A percentile compares a stretch with the other conserved stretches of the same genome.
Evolutionary conservation across 306 rosid genomes (phyloP).

Genomic region (Citrullus mucosospermus): DNA sequence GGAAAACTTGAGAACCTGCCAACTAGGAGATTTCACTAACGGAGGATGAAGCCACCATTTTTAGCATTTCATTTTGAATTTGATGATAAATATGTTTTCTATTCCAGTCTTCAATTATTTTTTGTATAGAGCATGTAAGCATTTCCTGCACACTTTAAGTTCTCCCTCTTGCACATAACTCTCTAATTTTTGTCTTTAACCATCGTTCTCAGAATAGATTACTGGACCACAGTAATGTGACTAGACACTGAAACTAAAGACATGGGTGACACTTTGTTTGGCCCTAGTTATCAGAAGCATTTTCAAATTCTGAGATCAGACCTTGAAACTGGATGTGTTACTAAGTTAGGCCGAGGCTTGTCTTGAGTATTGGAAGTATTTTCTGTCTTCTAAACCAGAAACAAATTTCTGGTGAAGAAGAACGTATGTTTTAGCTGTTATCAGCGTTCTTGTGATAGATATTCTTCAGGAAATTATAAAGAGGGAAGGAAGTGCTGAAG

Average conservation of each 20-base stretch:
- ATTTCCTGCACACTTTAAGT: background rate
- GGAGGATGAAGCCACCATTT: background rate
- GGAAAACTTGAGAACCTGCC: background rate
- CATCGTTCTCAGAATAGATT: background rate
- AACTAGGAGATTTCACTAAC: background rate
- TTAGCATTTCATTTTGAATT: background rate
- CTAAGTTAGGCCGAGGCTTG: background rate
- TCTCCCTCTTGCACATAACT: background rate
- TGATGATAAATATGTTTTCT: background rate
- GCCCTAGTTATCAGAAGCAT: background rate
- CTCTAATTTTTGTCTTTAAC: background rate
- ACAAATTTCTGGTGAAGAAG: background rate
- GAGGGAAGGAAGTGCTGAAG: background rate
- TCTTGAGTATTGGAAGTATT: background rate
- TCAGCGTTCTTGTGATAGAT: background rate
- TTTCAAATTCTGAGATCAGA: background rate
- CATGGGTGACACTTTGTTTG: background rate
- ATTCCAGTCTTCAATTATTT: background rate
- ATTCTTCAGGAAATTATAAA: background rate
- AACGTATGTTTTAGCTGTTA: background rate
- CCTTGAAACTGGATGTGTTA: background rate
- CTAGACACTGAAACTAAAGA: background rate
- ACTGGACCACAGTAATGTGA: background rate
- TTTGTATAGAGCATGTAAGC: background rate
- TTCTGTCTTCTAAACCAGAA: background rate